Percentiles rank a stretch among this genome's conserved stretches.
Conservation (phyloP, 345 rosid genomes). For the Punica granatum region DNA sequence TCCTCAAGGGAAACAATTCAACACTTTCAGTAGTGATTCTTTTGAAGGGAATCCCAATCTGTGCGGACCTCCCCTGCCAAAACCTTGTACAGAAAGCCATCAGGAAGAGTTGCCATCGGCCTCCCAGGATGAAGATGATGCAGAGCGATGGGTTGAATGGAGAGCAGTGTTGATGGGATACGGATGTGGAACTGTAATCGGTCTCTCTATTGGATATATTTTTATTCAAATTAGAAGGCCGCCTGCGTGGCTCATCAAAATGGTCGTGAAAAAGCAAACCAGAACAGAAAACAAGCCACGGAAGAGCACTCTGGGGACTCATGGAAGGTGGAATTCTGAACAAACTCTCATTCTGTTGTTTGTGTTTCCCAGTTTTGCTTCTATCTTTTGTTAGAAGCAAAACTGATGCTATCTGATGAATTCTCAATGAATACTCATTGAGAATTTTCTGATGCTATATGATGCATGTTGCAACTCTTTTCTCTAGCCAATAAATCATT, state of each 20-base stretch:
- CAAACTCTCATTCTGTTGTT: too few species aligned
- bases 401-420: too few species aligned
- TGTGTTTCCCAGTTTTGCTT: too few species aligned
- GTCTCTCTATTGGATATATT: not conserved
- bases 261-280: not conserved
- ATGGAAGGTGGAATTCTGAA: too few species aligned
- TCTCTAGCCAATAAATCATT: too few species aligned
- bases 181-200: conserved; percentile 4
- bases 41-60: not conserved
- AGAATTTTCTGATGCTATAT: too few species aligned
- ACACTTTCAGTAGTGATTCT: not conserved
- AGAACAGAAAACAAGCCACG: not conserved
- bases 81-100: not conserved
- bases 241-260: not conserved
- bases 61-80: conserved; percentile 13
- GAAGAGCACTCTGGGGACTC: too few species aligned
- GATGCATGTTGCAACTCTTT: too few species aligned
- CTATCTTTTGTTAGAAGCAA: too few species aligned
- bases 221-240: not conserved
- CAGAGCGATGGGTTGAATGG: conserved; percentile 7
- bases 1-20: conserved; percentile 7
- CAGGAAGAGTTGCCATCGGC: not conserved
- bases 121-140: not conserved
- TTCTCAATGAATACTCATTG: too few species aligned
- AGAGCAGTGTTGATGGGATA: conserved; percentile 10